Base-by-base conservation (phyloP, 768 basidiomycete genomes). In the Calocybe cyanea region DNA sequence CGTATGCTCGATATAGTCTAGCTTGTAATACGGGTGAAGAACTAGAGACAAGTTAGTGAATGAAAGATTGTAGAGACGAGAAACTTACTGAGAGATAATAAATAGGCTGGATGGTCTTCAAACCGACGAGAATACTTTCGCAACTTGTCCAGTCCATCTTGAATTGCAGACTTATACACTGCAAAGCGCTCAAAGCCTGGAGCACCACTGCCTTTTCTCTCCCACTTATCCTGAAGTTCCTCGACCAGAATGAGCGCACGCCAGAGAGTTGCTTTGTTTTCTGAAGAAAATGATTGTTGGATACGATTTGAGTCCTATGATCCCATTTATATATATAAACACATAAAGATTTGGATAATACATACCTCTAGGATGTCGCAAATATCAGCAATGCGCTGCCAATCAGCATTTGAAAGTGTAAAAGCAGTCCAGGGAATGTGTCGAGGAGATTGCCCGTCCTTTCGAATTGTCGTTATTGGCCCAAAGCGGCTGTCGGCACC, bases 211-310 rank as follows among this genome's bases (percentile, higher is more conserved):
- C n/a, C n/a, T 47, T 64, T 66, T 11, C 31, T 43, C 21, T 65
- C 63, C 64, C 62, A 68, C 0, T 52, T 47, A 0, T 57, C 52
- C 8, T 52, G 60, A 0, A 68, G 54, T 1, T 56, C 49, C 33
- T 68, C 59, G 6, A 67, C 32, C 0, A 56, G 53, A 3, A 60
- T 62, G 5, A 67, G 58, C 0, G 53, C 59, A 2, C 32, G 40
- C 45, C 53, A 65, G 0, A 68, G 52, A 0, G 62, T 66, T 0
- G 57, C 57, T 0, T 49, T 45, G 3, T 41, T 19, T 8, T 63
- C 60, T 0, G 59, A 32, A 0, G 62, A 65, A 43, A 66, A 63
- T 14, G 56, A 43, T 18, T 56, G 50, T 52, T 34, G 36, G 5
- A 49, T 24, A 0, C 17, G 8, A 13, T 64, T 57, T 1, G 56